Evolutionary conservation across 176 grass and related monocot species (phyloP), one percentile per base, ranked within the genome.

Genomic region (Hordeum marinum): DNA sequence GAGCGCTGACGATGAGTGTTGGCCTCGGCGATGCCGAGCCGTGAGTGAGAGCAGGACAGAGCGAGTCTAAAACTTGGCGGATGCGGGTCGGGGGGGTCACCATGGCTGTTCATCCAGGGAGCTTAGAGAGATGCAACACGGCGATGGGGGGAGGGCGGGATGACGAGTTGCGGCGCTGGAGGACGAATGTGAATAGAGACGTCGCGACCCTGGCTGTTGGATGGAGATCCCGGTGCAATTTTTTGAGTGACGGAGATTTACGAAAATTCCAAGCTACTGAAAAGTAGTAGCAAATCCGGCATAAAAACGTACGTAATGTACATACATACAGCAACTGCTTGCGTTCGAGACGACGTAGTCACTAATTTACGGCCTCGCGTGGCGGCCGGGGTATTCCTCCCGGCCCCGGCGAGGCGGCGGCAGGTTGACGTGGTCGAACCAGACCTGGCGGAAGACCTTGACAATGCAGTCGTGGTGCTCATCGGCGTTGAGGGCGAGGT

Each of bases 381-480:
- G 69, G 0, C 85, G 18, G 63, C 62, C 23, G 20, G 50, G 40
- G 11, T 62, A 24, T 42, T 26, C 14, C 13, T 20, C 3, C 46
- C 20, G 24, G 50, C 8, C 66, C 8, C 42, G 42, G 20, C 26
- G 74, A 3, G 7, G 35, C 59, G 78, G 82, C 59, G 63, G 80
- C 65, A 79, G 84, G 70, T 75, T 89, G 20, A 92, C 39, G 61
- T 87, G 73, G 43, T 97, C 90, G 79, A 89, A 94, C 76, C 88
- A 92, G 37, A 94, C 88, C 76, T 97, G 92, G 42, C 86, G 86
- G 77, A 97, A 97, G 71, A 97, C 88, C 85, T 94, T 92, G 75
- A 97, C 88, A 82, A 97, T 97, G 64, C 92, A 87, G 52, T 89
- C 85, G 76, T 97, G 92, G 84, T 97, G 92, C 88, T 97, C 92